Percentiles rank a stretch among this genome's conserved stretches.
Conservation (phyloP, 2,329 filamentous ascomycete genomes). For the Aspergillus sp. region DNA sequence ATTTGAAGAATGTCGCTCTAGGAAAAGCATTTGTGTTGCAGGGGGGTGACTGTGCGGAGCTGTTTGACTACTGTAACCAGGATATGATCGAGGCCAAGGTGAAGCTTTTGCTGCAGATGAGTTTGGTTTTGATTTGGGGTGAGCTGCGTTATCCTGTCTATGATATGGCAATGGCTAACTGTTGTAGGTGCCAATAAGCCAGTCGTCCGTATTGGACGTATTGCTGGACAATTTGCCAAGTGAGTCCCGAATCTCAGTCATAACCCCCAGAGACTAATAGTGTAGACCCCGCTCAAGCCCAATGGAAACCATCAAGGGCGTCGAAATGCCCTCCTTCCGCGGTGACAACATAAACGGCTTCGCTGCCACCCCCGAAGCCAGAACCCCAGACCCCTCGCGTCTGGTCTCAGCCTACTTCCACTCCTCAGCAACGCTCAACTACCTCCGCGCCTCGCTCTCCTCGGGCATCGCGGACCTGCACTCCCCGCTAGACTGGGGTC, state of each 20-base stretch:
- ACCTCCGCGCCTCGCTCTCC: conserved; percentile 72
- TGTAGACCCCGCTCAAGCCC: conserved; percentile 70
- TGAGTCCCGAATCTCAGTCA: conserved; percentile 10
- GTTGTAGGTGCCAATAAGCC: conserved; percentile 55
- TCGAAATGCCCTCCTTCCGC: conserved; percentile 79
- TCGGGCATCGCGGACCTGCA: conserved; percentile 92
- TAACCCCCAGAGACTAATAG: background rate
- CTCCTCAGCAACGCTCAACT: conserved; percentile 90
- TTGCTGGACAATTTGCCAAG: conserved; percentile 97
- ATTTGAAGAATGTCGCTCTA: conserved; percentile 75
- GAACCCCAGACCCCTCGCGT: conserved; percentile 72
- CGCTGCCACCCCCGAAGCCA: conserved; percentile 55
- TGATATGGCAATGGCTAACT: conserved; percentile 4
- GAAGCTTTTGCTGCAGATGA: conserved; percentile 96
- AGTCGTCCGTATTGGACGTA: conserved; percentile 88
- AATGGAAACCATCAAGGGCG: conserved; percentile 72
- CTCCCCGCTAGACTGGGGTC: conserved; percentile 86
- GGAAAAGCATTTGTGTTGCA: conserved; percentile 92
- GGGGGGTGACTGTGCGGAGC: conserved; percentile 92
- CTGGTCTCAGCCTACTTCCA: conserved; percentile 92
- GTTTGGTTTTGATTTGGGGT: conserved; percentile 85
- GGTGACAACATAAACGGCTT: conserved; percentile 95
- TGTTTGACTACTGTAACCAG: conserved; percentile 93
- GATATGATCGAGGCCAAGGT: conserved; percentile 90
- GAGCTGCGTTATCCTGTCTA: conserved; percentile 34